Base-by-base conservation (phyloP, 768 basidiomycete species). In the Lyophyllum atratum region DNA sequence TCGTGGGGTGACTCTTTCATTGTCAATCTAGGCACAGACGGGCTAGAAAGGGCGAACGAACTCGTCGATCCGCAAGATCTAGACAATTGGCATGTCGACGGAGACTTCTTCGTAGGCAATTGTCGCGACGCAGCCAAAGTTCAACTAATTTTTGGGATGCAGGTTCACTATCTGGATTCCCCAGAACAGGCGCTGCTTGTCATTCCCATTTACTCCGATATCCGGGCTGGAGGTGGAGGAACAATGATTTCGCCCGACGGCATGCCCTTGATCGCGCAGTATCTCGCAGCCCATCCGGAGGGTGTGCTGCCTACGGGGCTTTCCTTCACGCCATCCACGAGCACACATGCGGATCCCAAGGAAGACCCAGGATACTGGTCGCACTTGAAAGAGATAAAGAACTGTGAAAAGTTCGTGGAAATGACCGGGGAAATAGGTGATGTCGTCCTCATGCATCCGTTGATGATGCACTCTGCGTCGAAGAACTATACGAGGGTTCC, bases 401-500 rank as follows among this genome's bases (percentile, higher is more conserved):
- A 64, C 47, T 79, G 76, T 68, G 63, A 64, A 51, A 55, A 74
- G 26, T 80, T 84, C 66, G 75, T 80, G 34, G 84, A 84, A 70
- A 72, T 84, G 68, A 85, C 84, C 2, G 85, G 85, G 39, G 74
- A 83, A 55, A 66, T 80, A 42, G 86, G 85, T n/a, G 86, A 87
- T 65, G 85, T 86, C 14, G 79, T 85, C 19, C 73, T 86, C 39
- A 72, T 86, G 71, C 84, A 86, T 68, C 83, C 85, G 12, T 68
- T 87, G 49, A 87, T 87, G 83, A 66, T 85, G 60, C 86, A 86
- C 62, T 81, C 84, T 12, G 85, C 85, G 11, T 82, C 83, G 29
- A 83, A 80, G 67, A 87, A 87, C 65, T 72, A 80, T 61, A 70
- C 80, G 39, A 80, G 86, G 24, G 68, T 76, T 19, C 83, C 81